A percentile compares a stretch with the other conserved stretches of the same genome.
These are phyloP conservation scores for Ganoderma lucidum DNA, from an alignment of 1,284 basidiomycete species.

Conservation along the genomic window DNA sequence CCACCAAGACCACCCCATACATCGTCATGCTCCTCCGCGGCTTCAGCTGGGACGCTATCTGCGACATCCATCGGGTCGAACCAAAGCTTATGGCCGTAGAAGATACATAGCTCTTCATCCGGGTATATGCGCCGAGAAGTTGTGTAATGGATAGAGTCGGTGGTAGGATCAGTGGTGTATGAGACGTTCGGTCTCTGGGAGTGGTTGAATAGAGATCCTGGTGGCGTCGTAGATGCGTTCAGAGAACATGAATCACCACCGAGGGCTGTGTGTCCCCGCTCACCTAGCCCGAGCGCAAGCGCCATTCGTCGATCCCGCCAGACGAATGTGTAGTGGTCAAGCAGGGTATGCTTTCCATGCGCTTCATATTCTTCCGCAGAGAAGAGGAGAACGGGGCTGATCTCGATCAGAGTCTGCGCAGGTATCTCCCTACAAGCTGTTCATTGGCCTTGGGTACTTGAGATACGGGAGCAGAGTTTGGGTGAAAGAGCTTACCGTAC, in stretches of 20 bases:
- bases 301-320: constrained; percentile 88
- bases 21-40: constrained; percentile 43
- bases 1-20: constrained; percentile 55
- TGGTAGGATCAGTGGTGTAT: constrained; percentile 60
- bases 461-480: constrained; percentile 11
- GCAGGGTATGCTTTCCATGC: constrained; percentile 73
- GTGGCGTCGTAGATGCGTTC: neutral
- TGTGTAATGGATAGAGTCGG: constrained; percentile 73
- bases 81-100: constrained; percentile 77
- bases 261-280: constrained; percentile 30
- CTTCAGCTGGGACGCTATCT: neutral
- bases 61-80: constrained; percentile 53
- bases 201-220: constrained; percentile 87
- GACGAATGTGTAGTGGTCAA: constrained; percentile 89
- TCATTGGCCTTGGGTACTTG: neutral
- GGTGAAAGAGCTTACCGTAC: constrained; percentile 37
- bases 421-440: constrained; percentile 69
- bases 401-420: constrained; percentile 76
- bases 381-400: constrained; percentile 88
- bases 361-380: constrained; percentile 73
- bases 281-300: constrained; percentile 87
- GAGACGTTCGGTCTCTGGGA: constrained; percentile 76
- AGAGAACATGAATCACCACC: neutral
- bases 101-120: constrained; percentile 84
- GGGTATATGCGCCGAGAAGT: constrained; percentile 60